Evolutionary conservation across 768 basidiomycete species (phyloP), one percentile per base, ranked within the genome.

Genomic region (Boletus rex-veris): DNA sequence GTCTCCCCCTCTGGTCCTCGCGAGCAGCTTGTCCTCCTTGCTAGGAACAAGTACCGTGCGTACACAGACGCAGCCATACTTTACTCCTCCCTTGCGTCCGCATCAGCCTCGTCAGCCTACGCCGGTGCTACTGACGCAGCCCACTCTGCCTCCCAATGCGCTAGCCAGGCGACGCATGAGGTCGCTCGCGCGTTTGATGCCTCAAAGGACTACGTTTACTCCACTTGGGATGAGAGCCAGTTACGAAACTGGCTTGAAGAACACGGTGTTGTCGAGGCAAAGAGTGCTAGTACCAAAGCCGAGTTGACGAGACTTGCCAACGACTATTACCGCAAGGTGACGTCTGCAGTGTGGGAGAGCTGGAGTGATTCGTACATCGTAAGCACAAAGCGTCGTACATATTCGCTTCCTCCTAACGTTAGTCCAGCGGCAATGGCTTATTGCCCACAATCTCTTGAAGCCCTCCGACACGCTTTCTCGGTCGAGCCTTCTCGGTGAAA

Each of bases 331-430:
- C 81, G 80, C 37, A 75, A 77, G 46, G 76, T 81, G 7, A 64
- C 83, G 19, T 73, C 79, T 51, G 88, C 88, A 3, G 69, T 88
- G 36, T 98, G 90, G 83, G 76, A 90, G 19, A 81, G 84, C 4
- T 98, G 96, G 95, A 86, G 85, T 50, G 87, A 90, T 66, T 86
- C 83, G 4, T 89, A 90, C 67, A 82, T 94, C 47, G 88, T 89
- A 56, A 46, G 84, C 67, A 11, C 42, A 35, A 24, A 19, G 21
- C 26, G 5, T 16, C 33, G 42, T 12, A 10, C 19, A 5, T 6
- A 35, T 4, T 16, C 3, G n/a, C n/a, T 14, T 2, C 24, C 8
- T 35, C 19, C 38, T 58, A 5, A 63, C 45, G 5, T 12, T 5
- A 14, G 18, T 53, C 9, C 55, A 91, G 89, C 84, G 85, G 52